Conservation (phyloP, 2,329 filamentous ascomycete species). For the Verticillium nubilum region DNA sequence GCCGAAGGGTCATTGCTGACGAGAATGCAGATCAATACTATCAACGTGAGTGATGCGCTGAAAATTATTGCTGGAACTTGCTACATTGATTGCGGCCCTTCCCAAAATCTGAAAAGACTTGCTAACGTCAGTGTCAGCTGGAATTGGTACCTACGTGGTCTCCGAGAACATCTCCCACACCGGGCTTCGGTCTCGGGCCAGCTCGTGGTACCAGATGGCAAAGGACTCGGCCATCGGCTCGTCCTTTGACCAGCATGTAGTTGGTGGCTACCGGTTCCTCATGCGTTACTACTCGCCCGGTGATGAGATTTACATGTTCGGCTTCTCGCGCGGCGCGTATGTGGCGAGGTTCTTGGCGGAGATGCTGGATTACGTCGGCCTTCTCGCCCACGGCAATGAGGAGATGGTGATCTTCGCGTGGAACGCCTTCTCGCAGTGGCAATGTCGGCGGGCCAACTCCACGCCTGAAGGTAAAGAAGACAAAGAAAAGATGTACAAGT, state of each 20-base stretch:
- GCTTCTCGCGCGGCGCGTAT: slow-evolving; percentile 68
- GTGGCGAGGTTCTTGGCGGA: slow-evolving; percentile 73
- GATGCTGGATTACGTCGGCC: slow-evolving; percentile 78
- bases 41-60: slow-evolving; percentile 43
- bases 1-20: neutral
- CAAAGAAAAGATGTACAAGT: slow-evolving; percentile 61
- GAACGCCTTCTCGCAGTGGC: slow-evolving; percentile 75
- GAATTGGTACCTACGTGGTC: slow-evolving; percentile 69
- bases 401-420: slow-evolving; percentile 81
- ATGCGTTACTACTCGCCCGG: slow-evolving; percentile 66
- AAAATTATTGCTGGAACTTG: too few species aligned
- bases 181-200: slow-evolving; percentile 48
- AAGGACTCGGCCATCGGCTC: slow-evolving; percentile 77
- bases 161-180: slow-evolving; percentile 55
- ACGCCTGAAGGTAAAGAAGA: slow-evolving; percentile 33
- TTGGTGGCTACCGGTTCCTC: slow-evolving; percentile 75
- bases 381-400: slow-evolving; percentile 77
- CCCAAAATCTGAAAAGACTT: neutral
- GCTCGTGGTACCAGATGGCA: slow-evolving; percentile 64
- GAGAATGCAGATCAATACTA: slow-evolving; percentile 49
- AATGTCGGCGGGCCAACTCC: slow-evolving; percentile 44
- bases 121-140: slow-evolving; percentile 32
- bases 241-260: slow-evolving; percentile 77
- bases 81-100: too few species aligned
- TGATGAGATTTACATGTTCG: slow-evolving; percentile 66